Evolutionary conservation across 192 early-diverging fungal genomes (phyloP).

Genomic region (Gaertneriomyces sp.): DNA sequence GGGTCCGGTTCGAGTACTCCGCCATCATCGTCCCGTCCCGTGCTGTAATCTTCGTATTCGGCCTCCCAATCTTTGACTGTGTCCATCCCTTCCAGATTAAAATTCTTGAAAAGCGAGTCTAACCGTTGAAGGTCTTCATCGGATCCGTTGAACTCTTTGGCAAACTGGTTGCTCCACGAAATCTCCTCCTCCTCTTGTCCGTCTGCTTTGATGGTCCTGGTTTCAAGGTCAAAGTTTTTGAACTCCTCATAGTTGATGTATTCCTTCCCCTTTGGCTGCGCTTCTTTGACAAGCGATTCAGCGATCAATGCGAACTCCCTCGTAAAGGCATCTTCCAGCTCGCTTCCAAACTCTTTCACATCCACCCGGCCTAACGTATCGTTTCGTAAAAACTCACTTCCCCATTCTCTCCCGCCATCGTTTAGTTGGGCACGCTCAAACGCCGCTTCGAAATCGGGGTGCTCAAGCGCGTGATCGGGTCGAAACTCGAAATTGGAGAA

Average conservation of each 20-base stretch:
- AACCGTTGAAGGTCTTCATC: background rate
- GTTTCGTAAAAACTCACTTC: background rate
- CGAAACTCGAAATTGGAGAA: no score
- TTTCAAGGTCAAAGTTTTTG: no score
- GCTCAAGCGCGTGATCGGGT: no score
- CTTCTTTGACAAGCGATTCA: no score
- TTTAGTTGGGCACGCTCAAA: background rate
- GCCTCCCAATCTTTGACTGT: constrained; percentile 1
- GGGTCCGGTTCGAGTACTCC: constrained; percentile 25
- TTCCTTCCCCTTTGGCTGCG: no score
- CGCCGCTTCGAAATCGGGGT: constrained; percentile 7
- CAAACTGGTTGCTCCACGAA: background rate
- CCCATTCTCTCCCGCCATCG: no score
- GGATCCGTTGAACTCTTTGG: background rate
- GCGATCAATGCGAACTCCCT: no score
- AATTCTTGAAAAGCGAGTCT: constrained; percentile 4
- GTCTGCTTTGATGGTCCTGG: no score
- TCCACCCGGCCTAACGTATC: background rate
- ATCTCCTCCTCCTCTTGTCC: background rate
- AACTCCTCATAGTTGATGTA: no score
- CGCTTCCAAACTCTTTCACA: no score
- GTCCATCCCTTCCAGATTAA: background rate
- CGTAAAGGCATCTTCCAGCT: no score
- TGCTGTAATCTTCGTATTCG: background rate
- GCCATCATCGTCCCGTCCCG: background rate